A percentile compares a stretch with the other conserved stretches of the same genome.
phyloP scores from a whole-genome alignment of 2,329 filamentous ascomycete species.

The Venturia oleaginea region DNA sequence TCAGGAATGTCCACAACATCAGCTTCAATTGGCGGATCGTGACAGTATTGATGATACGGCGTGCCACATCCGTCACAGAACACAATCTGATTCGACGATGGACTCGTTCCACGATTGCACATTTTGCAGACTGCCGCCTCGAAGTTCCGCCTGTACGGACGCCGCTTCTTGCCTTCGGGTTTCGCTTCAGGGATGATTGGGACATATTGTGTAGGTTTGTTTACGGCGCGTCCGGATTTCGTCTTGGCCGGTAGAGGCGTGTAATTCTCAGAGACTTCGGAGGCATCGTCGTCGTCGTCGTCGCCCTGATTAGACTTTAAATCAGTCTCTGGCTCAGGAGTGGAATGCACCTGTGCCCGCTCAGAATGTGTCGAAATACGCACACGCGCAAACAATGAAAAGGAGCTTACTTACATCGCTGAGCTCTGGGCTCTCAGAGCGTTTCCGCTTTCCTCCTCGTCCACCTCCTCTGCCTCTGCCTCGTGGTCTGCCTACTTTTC shows the following conservation, averaged over 20 bases:
- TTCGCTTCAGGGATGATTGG: constrained; percentile 44
- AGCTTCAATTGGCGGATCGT: constrained; percentile 64
- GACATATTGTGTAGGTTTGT: constrained; percentile 55
- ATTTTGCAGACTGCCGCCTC: constrained; percentile 59
- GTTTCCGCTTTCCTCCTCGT: constrained; percentile 30
- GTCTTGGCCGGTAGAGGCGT: constrained; percentile 56
- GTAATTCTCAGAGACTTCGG: constrained; percentile 35
- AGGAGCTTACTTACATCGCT: constrained; percentile 24
- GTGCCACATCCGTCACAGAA: constrained; percentile 77
- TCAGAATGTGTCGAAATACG: constrained; percentile 2
- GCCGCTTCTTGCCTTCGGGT: constrained; percentile 47
- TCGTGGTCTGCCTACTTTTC: constrained; percentile 23
- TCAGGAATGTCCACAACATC: constrained; percentile 57
- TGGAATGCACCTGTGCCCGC: constrained; percentile 1
- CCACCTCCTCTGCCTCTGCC: constrained; percentile 31
- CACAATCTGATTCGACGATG: constrained; percentile 68
- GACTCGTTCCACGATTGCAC: constrained; percentile 64
- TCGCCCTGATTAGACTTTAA: neutral
- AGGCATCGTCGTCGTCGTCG: constrained; percentile 22
- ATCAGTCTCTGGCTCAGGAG: constrained; percentile 8
- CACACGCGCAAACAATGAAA: neutral
- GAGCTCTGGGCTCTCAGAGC: constrained; percentile 25
- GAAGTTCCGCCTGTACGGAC: constrained; percentile 44
- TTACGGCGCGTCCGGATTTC: constrained; percentile 65
- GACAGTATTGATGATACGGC: constrained; percentile 74